Evolutionary conservation across 768 basidiomycete genomes (phyloP).

Genomic region (Psilocybe cyanescens): DNA sequence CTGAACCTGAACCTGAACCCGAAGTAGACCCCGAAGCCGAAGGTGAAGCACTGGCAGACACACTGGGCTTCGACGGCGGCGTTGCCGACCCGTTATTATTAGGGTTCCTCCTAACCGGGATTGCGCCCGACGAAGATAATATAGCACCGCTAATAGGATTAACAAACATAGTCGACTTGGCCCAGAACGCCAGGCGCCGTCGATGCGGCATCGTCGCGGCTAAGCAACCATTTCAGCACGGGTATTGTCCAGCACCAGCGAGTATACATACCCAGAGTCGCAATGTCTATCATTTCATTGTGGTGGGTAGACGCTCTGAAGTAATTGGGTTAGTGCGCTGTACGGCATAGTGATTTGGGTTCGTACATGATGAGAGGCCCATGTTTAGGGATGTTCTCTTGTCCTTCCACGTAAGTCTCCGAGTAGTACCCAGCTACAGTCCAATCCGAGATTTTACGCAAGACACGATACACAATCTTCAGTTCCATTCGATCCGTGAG

Average conservation of each 20-base stretch:
- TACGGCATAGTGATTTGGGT: not conserved
- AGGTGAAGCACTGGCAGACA: too few relatives aligned
- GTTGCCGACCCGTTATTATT: conserved; percentile 27
- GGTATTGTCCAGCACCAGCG: not conserved
- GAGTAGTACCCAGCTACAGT: conserved; percentile 63
- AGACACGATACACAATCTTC: conserved; percentile 58
- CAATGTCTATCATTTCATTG: conserved; percentile 72
- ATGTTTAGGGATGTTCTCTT: conserved; percentile 57
- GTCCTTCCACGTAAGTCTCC: conserved; percentile 59
- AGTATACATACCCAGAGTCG: conserved; percentile 39
- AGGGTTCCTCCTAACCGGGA: conserved; percentile 70
- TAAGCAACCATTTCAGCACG: conserved; percentile 16
- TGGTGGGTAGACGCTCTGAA: conserved; percentile 62
- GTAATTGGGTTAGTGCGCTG: not conserved
- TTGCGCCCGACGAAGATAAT: conserved; percentile 66
- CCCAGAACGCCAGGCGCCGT: conserved; percentile 66
- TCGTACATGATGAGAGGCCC: conserved; percentile 65
- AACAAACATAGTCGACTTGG: conserved; percentile 71
- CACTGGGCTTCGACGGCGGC: too few relatives aligned
- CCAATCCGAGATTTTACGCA: conserved; percentile 67
- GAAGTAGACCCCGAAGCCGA: conserved; percentile 1
- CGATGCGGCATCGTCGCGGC: conserved; percentile 63
- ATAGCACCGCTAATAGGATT: conserved; percentile 56
- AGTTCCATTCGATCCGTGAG: conserved; percentile 32
- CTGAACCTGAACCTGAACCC: conserved; percentile 4